These are phyloP conservation scores for Aspergillus novofumigatus DNA, from an alignment of 2,329 filamentous ascomycete species.

Conservation along the genomic window DNA sequence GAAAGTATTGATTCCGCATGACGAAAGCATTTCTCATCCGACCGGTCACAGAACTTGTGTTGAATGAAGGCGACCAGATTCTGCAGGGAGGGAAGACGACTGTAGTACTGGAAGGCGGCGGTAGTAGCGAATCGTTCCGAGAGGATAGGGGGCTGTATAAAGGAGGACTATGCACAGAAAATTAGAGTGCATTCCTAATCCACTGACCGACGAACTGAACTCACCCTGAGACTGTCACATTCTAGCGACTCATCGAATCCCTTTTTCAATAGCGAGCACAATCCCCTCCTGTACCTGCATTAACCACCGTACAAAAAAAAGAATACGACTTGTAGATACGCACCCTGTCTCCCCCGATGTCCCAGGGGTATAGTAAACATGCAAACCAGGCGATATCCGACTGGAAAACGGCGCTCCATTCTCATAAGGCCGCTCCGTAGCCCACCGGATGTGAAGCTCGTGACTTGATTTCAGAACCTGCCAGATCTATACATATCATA, in stretches of 20 bases:
- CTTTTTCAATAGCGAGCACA: constrained; percentile 58
- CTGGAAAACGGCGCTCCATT: constrained; percentile 68
- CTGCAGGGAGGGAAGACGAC: constrained; percentile 56
- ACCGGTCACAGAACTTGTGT: constrained; percentile 48
- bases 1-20: constrained; percentile 45
- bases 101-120: constrained; percentile 66
- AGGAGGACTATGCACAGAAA: constrained; percentile 46
- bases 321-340: neutral
- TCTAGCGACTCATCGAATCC: constrained; percentile 53
- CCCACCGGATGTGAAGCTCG: constrained; percentile 77
- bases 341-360: neutral
- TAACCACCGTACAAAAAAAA: no score
- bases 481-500: constrained; percentile 47
- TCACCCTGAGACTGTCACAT: constrained; percentile 50
- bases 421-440: constrained; percentile 55
- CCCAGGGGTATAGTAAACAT: constrained; percentile 67
- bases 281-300: constrained; percentile 34
- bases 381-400: constrained; percentile 72
- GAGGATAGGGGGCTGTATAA: constrained; percentile 55
- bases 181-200: neutral
- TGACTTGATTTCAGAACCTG: constrained; percentile 60
- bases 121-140: constrained; percentile 60
- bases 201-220: neutral
- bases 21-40: constrained; percentile 48
- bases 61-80: constrained; percentile 53